Evolutionary conservation across 208 protist genomes (phyloP).

Genomic region (Acanthamoeba royreba): DNA sequence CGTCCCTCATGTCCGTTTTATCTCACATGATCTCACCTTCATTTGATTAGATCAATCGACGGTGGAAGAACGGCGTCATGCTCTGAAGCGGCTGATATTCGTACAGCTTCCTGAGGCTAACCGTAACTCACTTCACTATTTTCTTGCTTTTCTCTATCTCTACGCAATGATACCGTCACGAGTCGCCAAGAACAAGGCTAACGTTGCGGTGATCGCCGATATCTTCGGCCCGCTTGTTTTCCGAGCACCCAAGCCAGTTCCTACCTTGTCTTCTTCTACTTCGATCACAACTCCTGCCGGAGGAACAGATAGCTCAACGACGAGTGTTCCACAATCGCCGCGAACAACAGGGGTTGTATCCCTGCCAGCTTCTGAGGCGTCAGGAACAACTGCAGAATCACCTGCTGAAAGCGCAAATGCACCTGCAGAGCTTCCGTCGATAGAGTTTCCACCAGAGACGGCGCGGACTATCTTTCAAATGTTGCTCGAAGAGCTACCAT

Average conservation of each 20-base stretch:
- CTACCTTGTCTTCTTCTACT: not conserved
- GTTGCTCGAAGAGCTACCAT: not conserved
- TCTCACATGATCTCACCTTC: too few species aligned
- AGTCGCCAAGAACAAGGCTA: not conserved
- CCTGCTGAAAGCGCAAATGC: too few species aligned
- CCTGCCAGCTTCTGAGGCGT: not conserved
- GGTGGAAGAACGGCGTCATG: not conserved
- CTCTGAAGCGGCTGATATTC: not conserved
- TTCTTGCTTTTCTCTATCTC: not conserved
- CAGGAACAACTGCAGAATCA: too few species aligned
- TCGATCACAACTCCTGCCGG: not conserved
- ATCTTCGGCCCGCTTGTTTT: not conserved
- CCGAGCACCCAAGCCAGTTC: not conserved
- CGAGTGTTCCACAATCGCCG: not conserved
- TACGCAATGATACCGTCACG: not conserved
- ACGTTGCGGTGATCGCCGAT: not conserved
- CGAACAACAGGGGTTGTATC: not conserved
- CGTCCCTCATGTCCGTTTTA: not conserved
- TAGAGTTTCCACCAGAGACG: not conserved
- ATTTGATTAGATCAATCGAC: not conserved
- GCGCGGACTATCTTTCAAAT: not conserved
- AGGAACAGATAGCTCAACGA: not conserved
- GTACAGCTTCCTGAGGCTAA: not conserved
- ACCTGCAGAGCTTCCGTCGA: not conserved
- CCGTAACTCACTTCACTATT: not conserved